Evolutionary conservation across 2,329 filamentous ascomycete species (phyloP).

Genomic region (Pseudopithomyces maydicus): DNA sequence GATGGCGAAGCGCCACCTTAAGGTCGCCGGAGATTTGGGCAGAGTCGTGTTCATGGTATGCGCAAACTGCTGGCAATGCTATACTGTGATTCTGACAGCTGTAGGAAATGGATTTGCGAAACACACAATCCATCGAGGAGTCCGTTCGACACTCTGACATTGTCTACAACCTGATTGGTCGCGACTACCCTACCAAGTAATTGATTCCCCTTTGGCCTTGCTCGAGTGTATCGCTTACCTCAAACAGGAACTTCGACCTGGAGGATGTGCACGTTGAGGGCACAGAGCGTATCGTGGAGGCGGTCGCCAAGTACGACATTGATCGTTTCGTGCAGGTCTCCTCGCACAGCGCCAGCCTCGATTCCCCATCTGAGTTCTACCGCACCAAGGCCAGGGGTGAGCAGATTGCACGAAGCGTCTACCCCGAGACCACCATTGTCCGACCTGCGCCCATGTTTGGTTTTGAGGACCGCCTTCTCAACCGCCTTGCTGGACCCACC

Average conservation of each 20-base stretch:
- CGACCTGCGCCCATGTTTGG: conserved; percentile 92
- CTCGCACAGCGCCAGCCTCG: conserved; percentile 83
- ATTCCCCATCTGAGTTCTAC: conserved; percentile 88
- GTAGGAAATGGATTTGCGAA: conserved; percentile 91
- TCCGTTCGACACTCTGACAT: conserved; percentile 96
- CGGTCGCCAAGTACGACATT: conserved; percentile 96
- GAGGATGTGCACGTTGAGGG: conserved; percentile 94
- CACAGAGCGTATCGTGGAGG: conserved; percentile 87
- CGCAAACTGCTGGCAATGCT: not conserved
- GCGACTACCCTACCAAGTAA: conserved; percentile 95
- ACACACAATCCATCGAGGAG: conserved; percentile 94
- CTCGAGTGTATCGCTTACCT: not conserved
- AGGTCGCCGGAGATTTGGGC: conserved; percentile 93
- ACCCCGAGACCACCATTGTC: conserved; percentile 96
- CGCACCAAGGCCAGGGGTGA: conserved; percentile 89
- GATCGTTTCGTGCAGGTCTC: conserved; percentile 97
- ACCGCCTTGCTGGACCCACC: conserved; percentile 78
- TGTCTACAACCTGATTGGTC: conserved; percentile 94
- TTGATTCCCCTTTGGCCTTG: conserved; percentile 27
- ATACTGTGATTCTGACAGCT: conserved; percentile 15
- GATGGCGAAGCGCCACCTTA: conserved; percentile 96
- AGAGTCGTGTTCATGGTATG: conserved; percentile 82
- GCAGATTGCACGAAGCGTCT: conserved; percentile 82
- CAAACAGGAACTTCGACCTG: conserved; percentile 81
- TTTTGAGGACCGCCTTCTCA: conserved; percentile 89